Conservation (phyloP, 306 rosid species). For the Lithocarpus polystachyus region DNA sequence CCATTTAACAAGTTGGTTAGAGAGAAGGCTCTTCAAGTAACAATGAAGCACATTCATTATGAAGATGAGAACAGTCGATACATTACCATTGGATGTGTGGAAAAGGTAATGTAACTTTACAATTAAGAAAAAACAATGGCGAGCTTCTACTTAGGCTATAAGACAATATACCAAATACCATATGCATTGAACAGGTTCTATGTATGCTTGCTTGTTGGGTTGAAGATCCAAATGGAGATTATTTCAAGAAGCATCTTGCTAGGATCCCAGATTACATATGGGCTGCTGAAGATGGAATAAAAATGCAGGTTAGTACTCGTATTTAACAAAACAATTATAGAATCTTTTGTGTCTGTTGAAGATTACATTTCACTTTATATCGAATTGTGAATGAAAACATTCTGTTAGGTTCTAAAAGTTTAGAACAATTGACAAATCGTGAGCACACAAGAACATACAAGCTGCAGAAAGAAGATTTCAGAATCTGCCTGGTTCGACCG, state of each 20-base stretch:
- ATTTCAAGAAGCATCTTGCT: conserved; percentile 65
- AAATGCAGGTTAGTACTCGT: conserved; percentile 43
- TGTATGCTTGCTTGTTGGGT: conserved; percentile 80
- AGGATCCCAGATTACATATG: conserved; percentile 67
- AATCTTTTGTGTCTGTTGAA: neutral
- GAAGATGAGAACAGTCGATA: conserved; percentile 74
- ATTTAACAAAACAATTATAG: neutral
- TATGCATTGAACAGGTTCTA: conserved; percentile 30
- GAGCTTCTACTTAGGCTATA: neutral
- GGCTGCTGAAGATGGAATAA: conserved; percentile 79
- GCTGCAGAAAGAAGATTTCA: too few relatives aligned
- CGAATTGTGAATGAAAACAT: neutral
- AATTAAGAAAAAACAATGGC: neutral
- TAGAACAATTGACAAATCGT: too few relatives aligned
- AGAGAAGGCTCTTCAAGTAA: conserved; percentile 52
- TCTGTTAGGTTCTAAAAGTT: too few relatives aligned
- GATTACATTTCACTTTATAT: neutral
- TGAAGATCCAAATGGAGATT: conserved; percentile 71
- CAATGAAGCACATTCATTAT: conserved; percentile 76
- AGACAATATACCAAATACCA: neutral
- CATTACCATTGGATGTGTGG: conserved; percentile 54
- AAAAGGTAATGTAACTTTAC: conserved; percentile 38
- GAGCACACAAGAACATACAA: too few relatives aligned
- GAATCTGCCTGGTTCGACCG: too few relatives aligned
- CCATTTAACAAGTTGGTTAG: conserved; percentile 58